phyloP scores from a whole-genome alignment of 2,329 filamentous ascomycete genomes.

The Rachicladosporium sp. region DNA sequence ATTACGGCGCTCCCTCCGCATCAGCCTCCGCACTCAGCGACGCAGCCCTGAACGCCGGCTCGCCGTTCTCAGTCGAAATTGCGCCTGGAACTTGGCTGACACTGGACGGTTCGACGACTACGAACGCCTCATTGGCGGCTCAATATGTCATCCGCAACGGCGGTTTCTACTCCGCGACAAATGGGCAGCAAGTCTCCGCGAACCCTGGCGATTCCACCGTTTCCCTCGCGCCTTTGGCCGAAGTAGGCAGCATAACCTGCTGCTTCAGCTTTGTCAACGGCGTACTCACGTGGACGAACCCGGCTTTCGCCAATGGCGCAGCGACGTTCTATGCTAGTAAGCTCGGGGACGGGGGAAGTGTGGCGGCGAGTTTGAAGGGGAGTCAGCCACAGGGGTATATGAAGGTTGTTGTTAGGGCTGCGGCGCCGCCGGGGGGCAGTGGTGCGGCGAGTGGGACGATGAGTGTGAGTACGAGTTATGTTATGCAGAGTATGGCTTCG shows the following conservation, averaged over 20 bases:
- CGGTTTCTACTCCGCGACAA: constrained; percentile 9
- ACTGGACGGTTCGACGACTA: constrained; percentile 23
- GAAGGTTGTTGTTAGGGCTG: constrained; percentile 3
- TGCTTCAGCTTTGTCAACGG: constrained; percentile 18
- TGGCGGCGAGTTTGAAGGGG: constrained; percentile 20
- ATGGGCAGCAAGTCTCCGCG: constrained; percentile 17
- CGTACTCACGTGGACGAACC: constrained; percentile 21
- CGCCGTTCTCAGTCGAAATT: constrained; percentile 20
- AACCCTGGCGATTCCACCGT: constrained; percentile 8
- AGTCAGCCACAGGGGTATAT: constrained; percentile 7
- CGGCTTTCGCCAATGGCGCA: constrained; percentile 18
- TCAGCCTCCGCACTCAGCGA: constrained; percentile 9
- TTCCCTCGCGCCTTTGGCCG: constrained; percentile 16
- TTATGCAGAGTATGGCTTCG: constrained; percentile 7
- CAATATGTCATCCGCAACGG: constrained; percentile 20
- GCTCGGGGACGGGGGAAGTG: constrained; percentile 14
- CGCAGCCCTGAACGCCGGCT: constrained; percentile 17
- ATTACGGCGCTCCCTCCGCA: constrained; percentile 9
- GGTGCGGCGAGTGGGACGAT: not conserved
- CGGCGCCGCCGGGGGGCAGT: constrained; percentile 13
- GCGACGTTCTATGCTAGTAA: constrained; percentile 22
- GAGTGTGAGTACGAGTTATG: constrained; percentile 4
- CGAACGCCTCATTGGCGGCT: constrained; percentile 16
- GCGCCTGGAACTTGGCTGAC: constrained; percentile 18
- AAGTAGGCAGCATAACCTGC: constrained; percentile 17